phyloP scores from a whole-genome alignment of 306 rosid genomes.

The Astragalus membranaceus region DNA sequence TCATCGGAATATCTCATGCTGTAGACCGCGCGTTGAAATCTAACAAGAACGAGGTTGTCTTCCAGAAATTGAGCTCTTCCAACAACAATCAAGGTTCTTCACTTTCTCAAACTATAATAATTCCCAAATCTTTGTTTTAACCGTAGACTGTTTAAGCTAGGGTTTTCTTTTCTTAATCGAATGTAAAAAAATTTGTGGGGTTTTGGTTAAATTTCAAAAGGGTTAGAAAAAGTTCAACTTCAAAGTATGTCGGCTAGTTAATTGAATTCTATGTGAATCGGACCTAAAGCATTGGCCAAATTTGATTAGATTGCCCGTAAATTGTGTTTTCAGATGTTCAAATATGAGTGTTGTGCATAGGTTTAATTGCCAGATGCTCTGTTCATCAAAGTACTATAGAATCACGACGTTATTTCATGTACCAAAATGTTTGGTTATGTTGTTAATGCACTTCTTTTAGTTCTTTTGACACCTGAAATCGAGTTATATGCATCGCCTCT shows the following conservation, averaged over 20 bases:
- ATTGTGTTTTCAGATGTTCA: neutral
- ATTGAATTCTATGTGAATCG: neutral
- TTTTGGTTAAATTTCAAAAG: neutral
- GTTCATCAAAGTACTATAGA: neutral
- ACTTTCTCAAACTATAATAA: neutral
- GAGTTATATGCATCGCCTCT: neutral
- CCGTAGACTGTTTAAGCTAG: neutral
- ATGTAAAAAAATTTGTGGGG: neutral
- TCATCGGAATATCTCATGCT: neutral
- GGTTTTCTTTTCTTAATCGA: slow-evolving; percentile 19
- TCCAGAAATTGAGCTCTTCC: neutral
- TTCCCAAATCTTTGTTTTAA: neutral
- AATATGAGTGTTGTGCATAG: neutral
- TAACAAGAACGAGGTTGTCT: neutral
- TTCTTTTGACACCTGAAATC: neutral
- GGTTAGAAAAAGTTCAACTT: neutral
- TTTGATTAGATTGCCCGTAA: neutral
- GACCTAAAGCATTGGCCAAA: neutral
- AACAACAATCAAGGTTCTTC: neutral
- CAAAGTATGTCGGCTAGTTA: neutral
- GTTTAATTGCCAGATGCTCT: neutral
- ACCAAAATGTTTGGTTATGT: neutral
- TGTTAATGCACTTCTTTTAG: neutral
- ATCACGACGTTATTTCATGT: neutral
- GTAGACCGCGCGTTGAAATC: slow-evolving; percentile 24